Base-by-base conservation (phyloP, 1,139 yeast genomes). In the Hanseniaspora sp. region DNA sequence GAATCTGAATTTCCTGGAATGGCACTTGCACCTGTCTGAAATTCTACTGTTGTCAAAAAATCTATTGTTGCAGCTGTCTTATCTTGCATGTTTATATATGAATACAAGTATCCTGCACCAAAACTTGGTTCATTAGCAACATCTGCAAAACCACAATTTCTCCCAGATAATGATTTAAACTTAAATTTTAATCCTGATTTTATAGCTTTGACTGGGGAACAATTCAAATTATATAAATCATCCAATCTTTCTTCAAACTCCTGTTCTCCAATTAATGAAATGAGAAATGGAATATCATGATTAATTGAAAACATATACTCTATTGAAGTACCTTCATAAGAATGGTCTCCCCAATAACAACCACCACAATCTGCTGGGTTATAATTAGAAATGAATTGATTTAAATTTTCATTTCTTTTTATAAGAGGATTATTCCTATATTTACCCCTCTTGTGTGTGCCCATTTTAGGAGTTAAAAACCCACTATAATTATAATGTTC, bases 1-100 rank as follows among this genome's bases (percentile, higher is more conserved):
- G 69, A 71, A 58, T 71, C 74, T 1, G 74, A 69, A 56, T 71
- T 71, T 1, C 73, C 74, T 4, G 74, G 74, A 34, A 71, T 57
- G 1, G 69, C 72, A 9, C 56, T 56, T 6, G 62, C 56, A 2
- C 68, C 69, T 1, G 61, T 56, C 33, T 62, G 59, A 56, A 70
- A 71, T 54, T 66, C 63, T 12, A 60, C 66, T 49, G 67, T 62
- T 43, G 71, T 62, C 42, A 71, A 60, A 56, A 63, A 69, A 41
- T 68, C 59, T 11, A 69, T 59, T n/a, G 70, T 64, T 58, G 67
- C 73, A 2, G 68, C 67, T 1, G 71, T 66, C 58, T 66, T 62
- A 52, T 63, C 62, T 48, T 67, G 68, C 40, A 62, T 56, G 56
- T 67, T 67, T 40, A 68, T 62, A 56, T 57, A 69, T 54, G 69